phyloP scores from a whole-genome alignment of 352 stramenopile genomes.

The Globisporangium uncinulatum region DNA sequence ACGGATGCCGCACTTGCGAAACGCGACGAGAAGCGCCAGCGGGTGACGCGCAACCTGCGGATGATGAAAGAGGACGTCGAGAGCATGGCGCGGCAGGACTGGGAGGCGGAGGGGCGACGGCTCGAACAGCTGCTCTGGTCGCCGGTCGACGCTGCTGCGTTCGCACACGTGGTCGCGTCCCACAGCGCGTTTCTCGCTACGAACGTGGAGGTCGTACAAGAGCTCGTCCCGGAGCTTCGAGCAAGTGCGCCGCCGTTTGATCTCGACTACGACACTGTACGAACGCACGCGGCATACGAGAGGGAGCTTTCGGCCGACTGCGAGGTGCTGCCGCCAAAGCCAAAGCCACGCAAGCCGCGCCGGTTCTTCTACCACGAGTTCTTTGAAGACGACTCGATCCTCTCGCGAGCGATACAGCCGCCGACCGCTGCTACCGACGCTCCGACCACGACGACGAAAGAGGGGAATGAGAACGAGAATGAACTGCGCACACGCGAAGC shows the following conservation, averaged over 20 bases:
- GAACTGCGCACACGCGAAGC: constrained; percentile 9
- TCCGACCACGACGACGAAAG: too few species aligned
- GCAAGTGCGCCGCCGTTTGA: constrained; percentile 29
- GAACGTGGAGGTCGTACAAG: constrained; percentile 41
- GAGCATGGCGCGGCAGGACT: constrained; percentile 40
- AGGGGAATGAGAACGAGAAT: constrained; percentile 3
- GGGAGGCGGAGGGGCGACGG: constrained; percentile 36
- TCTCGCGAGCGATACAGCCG: constrained; percentile 5
- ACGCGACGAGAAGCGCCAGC: constrained; percentile 24
- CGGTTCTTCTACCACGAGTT: constrained; percentile 75
- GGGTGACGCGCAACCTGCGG: constrained; percentile 25
- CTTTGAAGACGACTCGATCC: constrained; percentile 53
- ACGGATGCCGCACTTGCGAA: constrained; percentile 12
- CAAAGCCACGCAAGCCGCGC: constrained; percentile 35
- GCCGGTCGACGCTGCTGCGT: constrained; percentile 24
- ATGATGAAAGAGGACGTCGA: constrained; percentile 64
- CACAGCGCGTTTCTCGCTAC: constrained; percentile 28
- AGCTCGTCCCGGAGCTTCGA: constrained; percentile 18
- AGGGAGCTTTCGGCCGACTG: constrained; percentile 22
- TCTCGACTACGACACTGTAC: constrained; percentile 49
- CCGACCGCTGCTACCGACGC: not conserved
- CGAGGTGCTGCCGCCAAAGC: constrained; percentile 21
- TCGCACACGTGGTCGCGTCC: constrained; percentile 20
- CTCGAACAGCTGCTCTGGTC: constrained; percentile 51
- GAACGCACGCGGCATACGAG: constrained; percentile 23